These are phyloP conservation scores for Candida labiduridarum DNA, from an alignment of 1,139 yeast genomes.

Conservation along the genomic window DNA sequence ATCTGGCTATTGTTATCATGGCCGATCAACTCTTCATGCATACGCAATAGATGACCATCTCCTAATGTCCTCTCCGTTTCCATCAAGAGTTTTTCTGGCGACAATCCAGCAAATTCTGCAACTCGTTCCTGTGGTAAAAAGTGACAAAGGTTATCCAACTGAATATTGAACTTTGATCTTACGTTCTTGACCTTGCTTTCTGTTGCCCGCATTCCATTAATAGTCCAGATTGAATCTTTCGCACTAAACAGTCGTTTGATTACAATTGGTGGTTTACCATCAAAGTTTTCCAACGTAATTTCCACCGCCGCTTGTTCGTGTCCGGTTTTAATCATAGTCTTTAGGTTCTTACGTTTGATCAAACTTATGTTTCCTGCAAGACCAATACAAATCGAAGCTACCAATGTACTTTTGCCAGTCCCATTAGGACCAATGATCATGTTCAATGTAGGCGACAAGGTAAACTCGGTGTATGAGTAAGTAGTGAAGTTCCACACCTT, in stretches of 20 bases:
- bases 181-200: slow-evolving; percentile 50
- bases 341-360: slow-evolving; percentile 76
- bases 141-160: slow-evolving; percentile 89
- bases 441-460: slow-evolving; percentile 80
- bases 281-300: slow-evolving; percentile 58
- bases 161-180: slow-evolving; percentile 64
- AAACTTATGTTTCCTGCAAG: slow-evolving; percentile 79
- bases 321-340: slow-evolving; percentile 81
- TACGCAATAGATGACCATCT: slow-evolving; percentile 53
- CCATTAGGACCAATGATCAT: slow-evolving; percentile 98
- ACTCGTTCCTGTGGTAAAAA: slow-evolving; percentile 95
- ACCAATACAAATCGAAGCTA: slow-evolving; percentile 91
- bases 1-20: slow-evolving; percentile 46
- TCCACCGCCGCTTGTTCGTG: slow-evolving; percentile 57
- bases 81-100: slow-evolving; percentile 70
- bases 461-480: slow-evolving; percentile 74
- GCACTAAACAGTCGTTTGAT: slow-evolving; percentile 43
- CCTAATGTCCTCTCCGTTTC: slow-evolving; percentile 87
- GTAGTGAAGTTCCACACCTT: slow-evolving; percentile 79
- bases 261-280: slow-evolving; percentile 27
- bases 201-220: slow-evolving; percentile 48
- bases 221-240: slow-evolving; percentile 59
- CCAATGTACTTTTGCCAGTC: slow-evolving; percentile 91
- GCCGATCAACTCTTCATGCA: slow-evolving; percentile 59
- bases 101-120: slow-evolving; percentile 83